These are phyloP conservation scores for Cordyceps fumosorosea DNA, from an alignment of 2,329 filamentous ascomycete species.

Conservation along the genomic window DNA sequence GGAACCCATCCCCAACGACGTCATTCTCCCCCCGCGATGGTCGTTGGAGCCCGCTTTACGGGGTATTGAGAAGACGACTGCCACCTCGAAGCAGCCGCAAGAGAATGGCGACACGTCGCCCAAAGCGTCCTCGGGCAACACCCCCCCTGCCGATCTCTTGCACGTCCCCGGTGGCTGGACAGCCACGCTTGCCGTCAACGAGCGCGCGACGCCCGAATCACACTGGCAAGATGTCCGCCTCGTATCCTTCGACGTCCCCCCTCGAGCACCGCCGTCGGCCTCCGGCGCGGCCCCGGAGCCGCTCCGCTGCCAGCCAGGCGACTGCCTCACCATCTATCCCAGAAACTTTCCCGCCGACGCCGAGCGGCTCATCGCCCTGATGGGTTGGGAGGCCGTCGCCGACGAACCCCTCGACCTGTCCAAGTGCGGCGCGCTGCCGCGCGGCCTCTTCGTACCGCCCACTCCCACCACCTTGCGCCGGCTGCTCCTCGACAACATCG, in stretches of 20 bases:
- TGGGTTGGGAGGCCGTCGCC: conserved; percentile 70
- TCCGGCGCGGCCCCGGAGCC: conserved; percentile 15
- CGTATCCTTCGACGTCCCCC: conserved; percentile 51
- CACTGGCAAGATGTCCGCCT: conserved; percentile 96
- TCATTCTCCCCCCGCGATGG: conserved; percentile 69
- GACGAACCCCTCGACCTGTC: conserved; percentile 58
- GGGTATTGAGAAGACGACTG: background rate
- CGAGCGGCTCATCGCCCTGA: conserved; percentile 67
- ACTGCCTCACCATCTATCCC: conserved; percentile 75
- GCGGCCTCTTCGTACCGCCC: conserved; percentile 30
- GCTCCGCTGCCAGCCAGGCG: conserved; percentile 57
- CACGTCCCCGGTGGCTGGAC: conserved; percentile 50
- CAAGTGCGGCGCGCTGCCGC: conserved; percentile 25
- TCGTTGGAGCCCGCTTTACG: conserved; percentile 26
- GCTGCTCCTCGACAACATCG: conserved; percentile 75
- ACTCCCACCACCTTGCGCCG: conserved; percentile 56
- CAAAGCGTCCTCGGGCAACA: conserved; percentile 13
- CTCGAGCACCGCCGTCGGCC: background rate
- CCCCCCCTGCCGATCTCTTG: conserved; percentile 33
- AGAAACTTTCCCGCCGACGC: conserved; percentile 83
- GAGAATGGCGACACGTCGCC: conserved; percentile 12
- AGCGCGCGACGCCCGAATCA: conserved; percentile 61
- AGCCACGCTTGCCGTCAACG: conserved; percentile 58
- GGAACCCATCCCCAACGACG: conserved; percentile 65
- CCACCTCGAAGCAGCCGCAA: background rate